A percentile compares a stretch with the other conserved stretches of the same genome.
Conservation (phyloP, 2,329 filamentous ascomycete species). For the Diplodia sapinea region DNA sequence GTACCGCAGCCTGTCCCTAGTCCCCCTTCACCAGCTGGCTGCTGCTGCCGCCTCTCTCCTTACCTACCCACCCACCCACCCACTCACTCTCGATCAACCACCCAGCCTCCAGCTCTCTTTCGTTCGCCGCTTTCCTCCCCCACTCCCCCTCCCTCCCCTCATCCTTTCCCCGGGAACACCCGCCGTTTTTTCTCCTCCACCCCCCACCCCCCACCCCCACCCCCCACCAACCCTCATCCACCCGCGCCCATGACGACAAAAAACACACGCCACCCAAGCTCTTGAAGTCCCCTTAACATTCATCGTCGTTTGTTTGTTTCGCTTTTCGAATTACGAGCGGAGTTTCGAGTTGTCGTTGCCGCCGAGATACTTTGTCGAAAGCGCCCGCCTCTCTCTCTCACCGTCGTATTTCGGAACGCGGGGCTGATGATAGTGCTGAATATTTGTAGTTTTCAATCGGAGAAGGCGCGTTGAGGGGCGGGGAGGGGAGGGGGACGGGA, state of each 20-base stretch:
- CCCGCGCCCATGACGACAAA: conserved; percentile 6
- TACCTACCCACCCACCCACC: no score
- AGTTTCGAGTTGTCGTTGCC: no score
- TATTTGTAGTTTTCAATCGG: conserved; percentile 32
- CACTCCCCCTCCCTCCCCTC: background rate
- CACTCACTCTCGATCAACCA: no score
- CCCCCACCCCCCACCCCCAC: background rate
- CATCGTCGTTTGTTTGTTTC: no score
- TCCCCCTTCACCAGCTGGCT: background rate
- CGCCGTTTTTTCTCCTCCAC: background rate
- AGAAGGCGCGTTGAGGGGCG: conserved; percentile 1
- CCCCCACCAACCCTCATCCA: background rate
- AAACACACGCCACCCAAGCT: background rate
- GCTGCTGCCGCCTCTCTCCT: background rate
- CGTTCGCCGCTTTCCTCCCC: background rate
- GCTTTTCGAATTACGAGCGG: no score
- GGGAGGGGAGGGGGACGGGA: background rate
- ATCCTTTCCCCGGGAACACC: no score
- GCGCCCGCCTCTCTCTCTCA: no score
- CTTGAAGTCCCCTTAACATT: background rate
- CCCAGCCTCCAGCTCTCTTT: no score
- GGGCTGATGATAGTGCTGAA: conserved; percentile 21
- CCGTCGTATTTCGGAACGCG: no score
- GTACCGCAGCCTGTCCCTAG: no score
- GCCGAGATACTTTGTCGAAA: no score